Evolutionary conservation across 1,284 basidiomycete species (phyloP).

Genomic region (Ustilago xerochloae): DNA sequence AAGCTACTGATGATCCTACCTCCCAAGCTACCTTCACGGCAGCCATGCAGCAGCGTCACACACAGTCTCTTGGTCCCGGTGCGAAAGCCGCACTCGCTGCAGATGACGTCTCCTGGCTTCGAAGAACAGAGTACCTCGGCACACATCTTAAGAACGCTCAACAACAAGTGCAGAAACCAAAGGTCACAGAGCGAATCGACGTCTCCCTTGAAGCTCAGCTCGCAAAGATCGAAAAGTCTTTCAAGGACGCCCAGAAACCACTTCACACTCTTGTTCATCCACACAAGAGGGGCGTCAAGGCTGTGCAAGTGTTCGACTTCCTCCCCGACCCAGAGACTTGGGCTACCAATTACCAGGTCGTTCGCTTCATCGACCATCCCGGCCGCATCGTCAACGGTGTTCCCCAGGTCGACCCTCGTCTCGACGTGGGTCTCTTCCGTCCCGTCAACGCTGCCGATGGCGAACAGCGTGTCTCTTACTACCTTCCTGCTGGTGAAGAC

Average conservation of each 20-base stretch:
- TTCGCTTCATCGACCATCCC: constrained; percentile 64
- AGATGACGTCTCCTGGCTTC: constrained; percentile 64
- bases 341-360: constrained; percentile 63
- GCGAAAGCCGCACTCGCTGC: constrained; percentile 46
- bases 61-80: constrained; percentile 44
- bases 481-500: constrained; percentile 57
- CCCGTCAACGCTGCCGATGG: constrained; percentile 54
- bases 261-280: constrained; percentile 57
- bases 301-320: constrained; percentile 61
- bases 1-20: constrained; percentile 32
- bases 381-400: constrained; percentile 54
- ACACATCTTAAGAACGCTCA: constrained; percentile 57
- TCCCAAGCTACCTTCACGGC: constrained; percentile 31
- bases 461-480: constrained; percentile 63
- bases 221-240: constrained; percentile 62
- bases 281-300: constrained; percentile 59
- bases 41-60: constrained; percentile 48
- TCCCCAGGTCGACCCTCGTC: constrained; percentile 53
- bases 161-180: constrained; percentile 43
- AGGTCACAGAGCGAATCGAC: constrained; percentile 50
- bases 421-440: constrained; percentile 58
- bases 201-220: constrained; percentile 58
- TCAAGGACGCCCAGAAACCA: constrained; percentile 54
- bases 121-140: constrained; percentile 65
- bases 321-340: constrained; percentile 67